Evolutionary conservation across 2,329 filamentous ascomycete species (phyloP), one percentile per base, ranked within the genome.

Genomic region (Dactylellina drechsleri): DNA sequence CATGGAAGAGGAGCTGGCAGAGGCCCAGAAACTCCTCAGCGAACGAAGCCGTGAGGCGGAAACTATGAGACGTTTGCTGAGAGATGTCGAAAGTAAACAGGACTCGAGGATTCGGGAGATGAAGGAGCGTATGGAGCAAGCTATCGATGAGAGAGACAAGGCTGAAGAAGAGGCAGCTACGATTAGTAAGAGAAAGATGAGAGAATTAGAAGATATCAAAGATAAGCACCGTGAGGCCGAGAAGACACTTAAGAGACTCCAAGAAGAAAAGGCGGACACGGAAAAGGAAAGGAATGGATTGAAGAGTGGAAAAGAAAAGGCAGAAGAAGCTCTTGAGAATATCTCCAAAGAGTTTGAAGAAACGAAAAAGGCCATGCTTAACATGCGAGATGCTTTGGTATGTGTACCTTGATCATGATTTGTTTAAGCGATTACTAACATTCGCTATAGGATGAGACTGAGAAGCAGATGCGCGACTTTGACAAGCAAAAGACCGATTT

Each of bases 31-130:
- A 70, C 87, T 97, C 75, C 86, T 99, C 1, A 89, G 88, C 61
- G 95, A 99, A 82, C 89, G 95, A 26, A 94, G 92, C 2, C 88
- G 95, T 50, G 95, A 99, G 82, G 92, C 89, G 26, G 94, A 98
- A 83, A 97, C 92, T 0, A 98, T 99, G 93, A 89, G 95, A 40
- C 86, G 93, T 57, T 86, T 98, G 73, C 84, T 99, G 12, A 90
- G 90, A 15, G 94, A 98, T 77, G 92, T 93, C 7, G 92, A 98
- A 81, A 88, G 91, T 73, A 87, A 92, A 8, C 89, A 93, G 0
- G 93, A 98, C 77, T 85, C 85, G 74, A 91, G 92, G 80, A 87
- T 96, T 16, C 89, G 92, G 28, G 94, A 98, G 77, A 95, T 97
- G 89, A 90, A 92, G 64, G 89, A 92, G 70, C 89, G 91, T 1